Percentiles rank a stretch among this genome's conserved stretches.
Evolutionary conservation across 2,329 filamentous ascomycete species (phyloP).

Genomic region (Trichophyton mentagrophytes): DNA sequence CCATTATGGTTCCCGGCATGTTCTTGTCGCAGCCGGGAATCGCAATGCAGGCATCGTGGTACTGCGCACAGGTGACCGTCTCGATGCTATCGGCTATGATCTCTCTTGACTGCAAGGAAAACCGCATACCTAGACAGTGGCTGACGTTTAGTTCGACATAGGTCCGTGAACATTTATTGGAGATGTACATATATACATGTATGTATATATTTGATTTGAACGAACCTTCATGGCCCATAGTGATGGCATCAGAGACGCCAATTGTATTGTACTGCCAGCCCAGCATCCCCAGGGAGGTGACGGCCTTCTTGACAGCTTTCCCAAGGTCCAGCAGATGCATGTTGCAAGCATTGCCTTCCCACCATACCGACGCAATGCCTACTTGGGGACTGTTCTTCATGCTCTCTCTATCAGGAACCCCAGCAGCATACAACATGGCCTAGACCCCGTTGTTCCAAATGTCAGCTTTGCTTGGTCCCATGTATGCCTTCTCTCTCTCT

Average conservation of each 20-base stretch:
- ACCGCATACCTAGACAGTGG: constrained; percentile 62
- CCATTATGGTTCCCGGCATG: constrained; percentile 89
- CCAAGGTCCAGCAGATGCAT: constrained; percentile 68
- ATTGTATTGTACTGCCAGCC: constrained; percentile 92
- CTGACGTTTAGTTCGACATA: background rate
- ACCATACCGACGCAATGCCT: constrained; percentile 86
- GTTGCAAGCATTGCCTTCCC: constrained; percentile 95
- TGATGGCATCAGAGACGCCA: constrained; percentile 81
- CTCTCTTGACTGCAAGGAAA: constrained; percentile 78
- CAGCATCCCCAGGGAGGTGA: constrained; percentile 74
- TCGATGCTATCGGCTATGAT: constrained; percentile 92
- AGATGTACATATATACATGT: background rate
- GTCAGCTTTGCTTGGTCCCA: background rate
- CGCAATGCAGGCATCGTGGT: constrained; percentile 83
- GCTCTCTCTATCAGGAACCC: constrained; percentile 65
- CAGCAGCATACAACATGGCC: constrained; percentile 92
- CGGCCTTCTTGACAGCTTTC: constrained; percentile 69
- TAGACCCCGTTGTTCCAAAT: constrained; percentile 24
- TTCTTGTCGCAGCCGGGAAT: constrained; percentile 97
- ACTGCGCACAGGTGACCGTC: constrained; percentile 81
- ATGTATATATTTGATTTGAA: background rate
- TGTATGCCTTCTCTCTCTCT: background rate
- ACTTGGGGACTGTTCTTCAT: constrained; percentile 90
- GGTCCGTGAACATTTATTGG: background rate
- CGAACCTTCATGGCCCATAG: constrained; percentile 82